Conservation (phyloP, 169 alveolate genomes). For the Blepharisma undulans region DNA sequence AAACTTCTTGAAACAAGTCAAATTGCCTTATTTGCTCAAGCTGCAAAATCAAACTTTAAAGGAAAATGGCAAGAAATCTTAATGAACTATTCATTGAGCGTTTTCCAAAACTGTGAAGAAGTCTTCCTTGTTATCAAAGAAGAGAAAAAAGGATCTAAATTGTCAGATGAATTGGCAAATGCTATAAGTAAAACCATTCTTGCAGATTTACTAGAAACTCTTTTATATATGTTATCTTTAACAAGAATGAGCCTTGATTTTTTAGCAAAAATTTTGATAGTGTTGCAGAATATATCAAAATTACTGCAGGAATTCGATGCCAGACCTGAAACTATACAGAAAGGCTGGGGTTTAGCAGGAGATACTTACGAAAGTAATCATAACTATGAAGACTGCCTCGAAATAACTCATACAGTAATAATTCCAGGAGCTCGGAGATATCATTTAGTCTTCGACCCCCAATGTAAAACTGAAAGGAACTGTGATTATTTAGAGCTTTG, state of each 20-base stretch:
- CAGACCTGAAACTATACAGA: not conserved
- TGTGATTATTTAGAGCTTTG: constrained; percentile 33
- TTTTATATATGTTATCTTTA: not conserved
- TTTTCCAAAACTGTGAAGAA: not conserved
- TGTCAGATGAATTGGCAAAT: not conserved
- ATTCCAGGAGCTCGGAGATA: not conserved
- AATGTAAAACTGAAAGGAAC: constrained; percentile 39
- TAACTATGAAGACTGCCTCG: not conserved
- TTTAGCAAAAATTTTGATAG: not conserved
- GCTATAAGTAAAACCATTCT: not conserved
- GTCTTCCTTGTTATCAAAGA: not conserved
- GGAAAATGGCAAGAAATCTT: constrained; percentile 29
- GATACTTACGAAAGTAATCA: constrained; percentile 37
- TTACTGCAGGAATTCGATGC: not conserved
- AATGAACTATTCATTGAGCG: not conserved
- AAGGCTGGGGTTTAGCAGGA: not conserved
- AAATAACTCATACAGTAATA: not conserved
- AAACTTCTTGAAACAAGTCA: not conserved
- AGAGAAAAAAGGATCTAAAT: not conserved
- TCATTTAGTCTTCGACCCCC: constrained; percentile 24
- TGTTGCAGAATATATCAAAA: not conserved
- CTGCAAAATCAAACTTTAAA: not conserved
- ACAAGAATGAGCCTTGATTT: not conserved
- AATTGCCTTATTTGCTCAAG: constrained; percentile 5
- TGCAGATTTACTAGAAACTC: too few species aligned